These are phyloP conservation scores for Paecilomyces sp. DNA, from an alignment of 2,329 filamentous ascomycete genomes.

Conservation along the genomic window DNA sequence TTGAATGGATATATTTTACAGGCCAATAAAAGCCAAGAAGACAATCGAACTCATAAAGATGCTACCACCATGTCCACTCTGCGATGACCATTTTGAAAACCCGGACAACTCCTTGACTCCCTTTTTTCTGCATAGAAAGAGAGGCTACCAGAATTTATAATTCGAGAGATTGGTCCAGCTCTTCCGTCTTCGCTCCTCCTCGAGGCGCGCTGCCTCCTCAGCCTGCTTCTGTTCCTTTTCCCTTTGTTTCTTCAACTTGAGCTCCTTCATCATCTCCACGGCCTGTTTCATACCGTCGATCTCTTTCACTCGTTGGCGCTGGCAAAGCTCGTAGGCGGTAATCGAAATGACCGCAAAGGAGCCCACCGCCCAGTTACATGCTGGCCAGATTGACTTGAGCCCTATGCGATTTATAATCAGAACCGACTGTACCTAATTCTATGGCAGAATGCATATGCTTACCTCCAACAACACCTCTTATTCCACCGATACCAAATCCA, in stretches of 20 bases:
- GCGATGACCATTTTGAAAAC: constrained; percentile 9
- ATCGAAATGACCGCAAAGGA: constrained; percentile 65
- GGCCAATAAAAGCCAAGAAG: background rate
- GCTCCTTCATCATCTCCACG: constrained; percentile 71
- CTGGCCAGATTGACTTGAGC: constrained; percentile 54
- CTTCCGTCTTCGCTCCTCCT: constrained; percentile 33
- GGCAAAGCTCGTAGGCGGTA: constrained; percentile 76
- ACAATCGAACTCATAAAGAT: background rate
- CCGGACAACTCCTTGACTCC: constrained; percentile 25
- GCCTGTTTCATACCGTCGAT: constrained; percentile 76
- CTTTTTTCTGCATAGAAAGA: constrained; percentile 5
- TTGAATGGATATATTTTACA: constrained; percentile 8
- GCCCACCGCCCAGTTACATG: constrained; percentile 80
- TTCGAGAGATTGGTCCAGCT: constrained; percentile 38
- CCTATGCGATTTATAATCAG: constrained; percentile 17
- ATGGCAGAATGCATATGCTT: constrained; percentile 20
- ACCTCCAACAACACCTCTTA: constrained; percentile 72
- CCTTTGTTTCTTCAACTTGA: constrained; percentile 59
- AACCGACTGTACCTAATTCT: background rate
- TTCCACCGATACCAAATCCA: constrained; percentile 67
- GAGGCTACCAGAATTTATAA: constrained; percentile 40
- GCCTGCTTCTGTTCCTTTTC: constrained; percentile 37
- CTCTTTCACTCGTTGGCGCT: constrained; percentile 66
- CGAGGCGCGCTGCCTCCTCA: constrained; percentile 26
- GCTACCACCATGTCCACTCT: background rate